A percentile compares a stretch with the other conserved stretches of the same genome.
Evolutionary conservation across 1,139 yeast genomes (phyloP).

Genomic region (Meyerozyma sp.): DNA sequence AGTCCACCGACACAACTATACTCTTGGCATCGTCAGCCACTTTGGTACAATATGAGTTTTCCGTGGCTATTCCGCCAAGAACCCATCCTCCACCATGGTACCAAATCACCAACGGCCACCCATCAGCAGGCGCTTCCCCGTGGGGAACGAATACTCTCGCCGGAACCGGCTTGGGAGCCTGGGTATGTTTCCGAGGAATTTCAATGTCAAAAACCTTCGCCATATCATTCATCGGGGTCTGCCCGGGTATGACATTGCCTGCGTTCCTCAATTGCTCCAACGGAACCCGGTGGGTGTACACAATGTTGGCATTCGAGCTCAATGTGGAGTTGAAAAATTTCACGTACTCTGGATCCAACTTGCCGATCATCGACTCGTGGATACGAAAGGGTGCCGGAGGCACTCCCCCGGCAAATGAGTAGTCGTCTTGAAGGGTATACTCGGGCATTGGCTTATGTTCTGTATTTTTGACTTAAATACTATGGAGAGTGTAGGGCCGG

Average conservation of each 20-base stretch:
- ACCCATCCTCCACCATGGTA: constrained; percentile 51
- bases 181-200: constrained; percentile 31
- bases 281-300: constrained; percentile 39
- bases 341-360: constrained; percentile 31
- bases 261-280: constrained; percentile 29
- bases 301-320: constrained; percentile 23
- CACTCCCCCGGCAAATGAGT: constrained; percentile 20
- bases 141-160: constrained; percentile 38
- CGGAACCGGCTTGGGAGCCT: constrained; percentile 20
- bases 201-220: constrained; percentile 24
- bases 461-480: constrained; percentile 8
- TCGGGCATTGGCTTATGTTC: constrained; percentile 6
- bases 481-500: not conserved
- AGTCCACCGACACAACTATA: constrained; percentile 36
- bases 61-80: constrained; percentile 40
- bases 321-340: constrained; percentile 27
- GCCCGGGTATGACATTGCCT: constrained; percentile 47
- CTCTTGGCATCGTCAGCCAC: constrained; percentile 31
- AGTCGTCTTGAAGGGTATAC: constrained; percentile 12
- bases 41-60: constrained; percentile 41
- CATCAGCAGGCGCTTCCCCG: constrained; percentile 29
- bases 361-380: constrained; percentile 16
- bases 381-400: constrained; percentile 21
- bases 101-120: constrained; percentile 44
- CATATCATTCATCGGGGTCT: constrained; percentile 24